phyloP scores from a whole-genome alignment of 768 basidiomycete species.

The Tremella yokohamensis region DNA sequence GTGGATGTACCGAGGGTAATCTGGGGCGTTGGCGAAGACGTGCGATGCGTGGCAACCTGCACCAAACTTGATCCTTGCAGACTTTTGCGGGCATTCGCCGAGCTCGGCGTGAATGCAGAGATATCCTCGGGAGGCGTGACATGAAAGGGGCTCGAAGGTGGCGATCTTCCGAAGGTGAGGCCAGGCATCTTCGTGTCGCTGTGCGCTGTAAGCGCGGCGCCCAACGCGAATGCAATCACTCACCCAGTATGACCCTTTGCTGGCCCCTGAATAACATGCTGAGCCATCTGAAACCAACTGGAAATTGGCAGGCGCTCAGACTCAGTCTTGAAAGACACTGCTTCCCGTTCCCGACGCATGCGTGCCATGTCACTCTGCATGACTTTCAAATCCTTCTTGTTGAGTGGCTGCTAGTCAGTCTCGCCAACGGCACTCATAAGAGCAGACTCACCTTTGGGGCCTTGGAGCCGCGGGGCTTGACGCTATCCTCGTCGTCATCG shows the following conservation, averaged over 20 bases:
- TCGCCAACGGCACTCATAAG: background rate
- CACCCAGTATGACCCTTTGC: background rate
- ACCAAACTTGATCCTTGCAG: background rate
- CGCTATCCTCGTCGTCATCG: background rate
- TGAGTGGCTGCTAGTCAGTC: conserved; percentile 17
- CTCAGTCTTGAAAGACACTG: conserved; percentile 13
- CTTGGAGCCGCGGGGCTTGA: background rate
- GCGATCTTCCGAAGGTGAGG: conserved; percentile 11
- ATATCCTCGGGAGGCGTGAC: conserved; percentile 15
- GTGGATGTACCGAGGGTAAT: background rate
- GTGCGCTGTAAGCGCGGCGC: background rate
- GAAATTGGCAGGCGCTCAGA: conserved; percentile 19
- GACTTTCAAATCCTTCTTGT: conserved; percentile 25
- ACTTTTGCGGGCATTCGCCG: conserved; percentile 2
- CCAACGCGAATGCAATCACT: background rate
- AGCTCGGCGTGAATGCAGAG: conserved; percentile 11
- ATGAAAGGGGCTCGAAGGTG: conserved; percentile 7
- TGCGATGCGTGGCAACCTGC: background rate
- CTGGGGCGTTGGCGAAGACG: conserved; percentile 10
- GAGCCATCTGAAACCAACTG: conserved; percentile 12
- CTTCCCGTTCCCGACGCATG: conserved; percentile 21
- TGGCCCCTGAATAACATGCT: conserved; percentile 4
- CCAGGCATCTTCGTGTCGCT: conserved; percentile 10
- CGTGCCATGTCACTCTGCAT: conserved; percentile 27
- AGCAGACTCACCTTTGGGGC: background rate